Percentiles rank a stretch among this genome's conserved stretches.
Conservation (phyloP, 176 grass and related monocot genomes). For the Juncus inflexus region DNA sequence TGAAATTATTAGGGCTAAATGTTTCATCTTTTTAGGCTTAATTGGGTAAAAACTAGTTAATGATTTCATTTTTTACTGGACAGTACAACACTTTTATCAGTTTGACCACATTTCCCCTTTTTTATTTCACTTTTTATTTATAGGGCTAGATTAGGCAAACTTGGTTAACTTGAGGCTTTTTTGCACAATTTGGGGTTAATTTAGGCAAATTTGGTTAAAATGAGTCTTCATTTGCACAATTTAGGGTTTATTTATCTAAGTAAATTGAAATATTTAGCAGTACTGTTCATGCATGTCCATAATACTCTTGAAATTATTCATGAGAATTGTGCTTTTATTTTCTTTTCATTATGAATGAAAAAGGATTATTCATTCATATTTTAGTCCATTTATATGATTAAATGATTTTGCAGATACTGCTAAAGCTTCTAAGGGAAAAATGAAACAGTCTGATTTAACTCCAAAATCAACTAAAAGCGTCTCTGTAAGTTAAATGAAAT, state of each 20-base stretch:
- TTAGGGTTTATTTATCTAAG: background rate
- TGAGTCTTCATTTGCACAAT: slow-evolving; percentile 4
- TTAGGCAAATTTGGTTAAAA: background rate
- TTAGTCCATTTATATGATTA: slow-evolving; percentile 6
- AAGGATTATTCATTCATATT: too few species aligned
- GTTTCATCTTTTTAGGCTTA: too few species aligned
- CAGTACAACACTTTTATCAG: too few species aligned
- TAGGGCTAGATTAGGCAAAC: background rate
- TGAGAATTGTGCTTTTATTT: too few species aligned
- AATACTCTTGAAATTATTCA: background rate
- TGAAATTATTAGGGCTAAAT: too few species aligned
- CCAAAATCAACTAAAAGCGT: background rate
- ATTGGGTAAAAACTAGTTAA: too few species aligned
- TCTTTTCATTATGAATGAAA: too few species aligned
- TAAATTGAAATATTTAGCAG: background rate
- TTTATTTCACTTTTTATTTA: too few species aligned
- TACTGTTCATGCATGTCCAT: background rate
- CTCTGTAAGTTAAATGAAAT: slow-evolving; percentile 5
- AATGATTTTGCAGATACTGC: slow-evolving; percentile 9
- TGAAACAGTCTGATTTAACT: background rate
- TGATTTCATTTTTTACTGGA: too few species aligned
- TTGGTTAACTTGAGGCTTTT: background rate
- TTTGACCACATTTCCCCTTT: too few species aligned
- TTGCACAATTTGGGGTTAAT: too few species aligned
- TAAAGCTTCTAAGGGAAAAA: background rate